These are phyloP conservation scores for Rhizophora apiculata DNA, from an alignment of 345 rosid genomes.

Conservation along the genomic window DNA sequence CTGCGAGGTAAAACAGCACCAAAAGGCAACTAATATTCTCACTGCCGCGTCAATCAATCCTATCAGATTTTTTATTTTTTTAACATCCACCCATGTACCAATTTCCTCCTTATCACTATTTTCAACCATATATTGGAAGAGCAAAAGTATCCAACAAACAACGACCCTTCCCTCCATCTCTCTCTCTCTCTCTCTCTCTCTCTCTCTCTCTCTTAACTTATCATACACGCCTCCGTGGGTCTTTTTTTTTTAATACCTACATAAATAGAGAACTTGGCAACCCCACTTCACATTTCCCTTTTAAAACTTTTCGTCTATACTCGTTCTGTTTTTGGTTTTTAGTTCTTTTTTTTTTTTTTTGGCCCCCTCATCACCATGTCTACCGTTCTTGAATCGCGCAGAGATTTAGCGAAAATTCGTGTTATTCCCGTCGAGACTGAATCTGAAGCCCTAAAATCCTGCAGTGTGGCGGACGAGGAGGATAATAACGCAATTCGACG, in stretches of 20 bases:
- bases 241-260: neutral
- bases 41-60: no score
- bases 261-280: slow-evolving; percentile 11
- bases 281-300: neutral
- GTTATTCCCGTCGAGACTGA: slow-evolving; percentile 13
- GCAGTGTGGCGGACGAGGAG: neutral
- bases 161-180: neutral
- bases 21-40: no score
- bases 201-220: slow-evolving; percentile 11
- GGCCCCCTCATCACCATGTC: slow-evolving; percentile 26
- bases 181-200: neutral
- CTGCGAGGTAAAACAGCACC: neutral
- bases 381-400: slow-evolving; percentile 30
- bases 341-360: no score
- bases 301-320: neutral
- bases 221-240: slow-evolving; percentile 17
- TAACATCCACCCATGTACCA: neutral
- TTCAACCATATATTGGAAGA: neutral
- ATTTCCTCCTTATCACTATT: neutral
- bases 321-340: neutral
- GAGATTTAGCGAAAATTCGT: slow-evolving; percentile 22
- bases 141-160: slow-evolving; percentile 16
- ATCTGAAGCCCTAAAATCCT: slow-evolving; percentile 2
- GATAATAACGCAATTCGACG: neutral
- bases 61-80: neutral